Percentiles rank a stretch among this genome's conserved stretches.
Conservation (phyloP, 306 rosid species). For the Pyrus betulifolia region DNA sequence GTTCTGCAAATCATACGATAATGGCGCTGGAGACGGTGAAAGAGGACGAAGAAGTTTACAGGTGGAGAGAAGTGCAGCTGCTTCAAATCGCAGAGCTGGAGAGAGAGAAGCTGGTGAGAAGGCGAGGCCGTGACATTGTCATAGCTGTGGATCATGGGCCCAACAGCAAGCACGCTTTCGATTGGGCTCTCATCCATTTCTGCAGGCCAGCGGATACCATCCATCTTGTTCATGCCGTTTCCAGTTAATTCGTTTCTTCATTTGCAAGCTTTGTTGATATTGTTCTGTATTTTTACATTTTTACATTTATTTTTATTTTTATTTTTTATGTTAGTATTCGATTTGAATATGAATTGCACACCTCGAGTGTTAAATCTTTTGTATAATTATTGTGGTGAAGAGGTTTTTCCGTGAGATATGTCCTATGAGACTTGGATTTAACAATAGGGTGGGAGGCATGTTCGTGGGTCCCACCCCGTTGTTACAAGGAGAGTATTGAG, state of each 20-base stretch:
- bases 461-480: neutral
- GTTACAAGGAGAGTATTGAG: too few species aligned
- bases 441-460: neutral
- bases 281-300: neutral
- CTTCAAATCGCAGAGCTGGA: slow-evolving; percentile 47
- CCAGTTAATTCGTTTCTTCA: slow-evolving; percentile 31
- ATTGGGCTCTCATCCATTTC: slow-evolving; percentile 80
- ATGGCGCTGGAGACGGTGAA: slow-evolving; percentile 45
- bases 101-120: slow-evolving; percentile 64
- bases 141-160: slow-evolving; percentile 78
- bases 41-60: slow-evolving; percentile 67
- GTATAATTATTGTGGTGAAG: neutral
- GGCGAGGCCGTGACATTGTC: slow-evolving; percentile 64
- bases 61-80: slow-evolving; percentile 63
- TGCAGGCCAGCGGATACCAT: slow-evolving; percentile 76
- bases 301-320: neutral
- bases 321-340: neutral
- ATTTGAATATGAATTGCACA: neutral
- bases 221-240: slow-evolving; percentile 75
- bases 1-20: neutral
- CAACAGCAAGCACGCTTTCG: slow-evolving; percentile 76
- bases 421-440: neutral
- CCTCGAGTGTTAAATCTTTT: neutral
- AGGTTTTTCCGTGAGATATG: neutral
- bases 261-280: neutral